Conservation (phyloP, 75 land plant species). For the Pinus tabuliformis region DNA sequence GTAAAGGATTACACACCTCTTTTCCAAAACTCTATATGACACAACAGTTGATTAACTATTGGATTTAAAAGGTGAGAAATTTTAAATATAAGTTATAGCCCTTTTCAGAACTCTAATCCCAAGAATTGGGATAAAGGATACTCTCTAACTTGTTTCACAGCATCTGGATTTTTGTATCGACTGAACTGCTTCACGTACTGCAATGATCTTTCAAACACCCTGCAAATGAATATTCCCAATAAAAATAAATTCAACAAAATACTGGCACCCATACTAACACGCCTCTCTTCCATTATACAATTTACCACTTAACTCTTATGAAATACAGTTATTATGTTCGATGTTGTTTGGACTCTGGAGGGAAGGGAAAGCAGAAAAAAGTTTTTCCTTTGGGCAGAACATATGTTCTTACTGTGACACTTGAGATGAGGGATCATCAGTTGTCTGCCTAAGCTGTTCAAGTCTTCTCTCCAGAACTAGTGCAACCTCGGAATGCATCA, state of each 20-base stretch:
- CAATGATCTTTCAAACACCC: conserved; percentile 93
- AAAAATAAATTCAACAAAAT: background rate
- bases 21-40: background rate
- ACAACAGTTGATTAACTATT: background rate
- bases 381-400: background rate
- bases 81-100: background rate
- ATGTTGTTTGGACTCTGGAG: too few relatives aligned
- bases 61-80: background rate
- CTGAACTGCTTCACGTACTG: conserved; percentile 96
- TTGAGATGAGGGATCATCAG: conserved; percentile 79
- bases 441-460: conserved; percentile 73
- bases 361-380: background rate
- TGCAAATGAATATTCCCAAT: conserved; percentile 13
- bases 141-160: conserved; percentile 98
- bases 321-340: background rate
- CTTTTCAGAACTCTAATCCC: background rate
- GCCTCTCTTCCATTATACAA: background rate
- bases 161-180: conserved; percentile 89
- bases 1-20: conserved; percentile 38
- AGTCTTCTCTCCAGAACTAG: conserved; percentile 74
- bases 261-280: background rate
- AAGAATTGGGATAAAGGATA: conserved; percentile 42
- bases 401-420: conserved; percentile 70
- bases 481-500: conserved; percentile 91
- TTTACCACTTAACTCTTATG: background rate